phyloP scores from a whole-genome alignment of 1,284 basidiomycete species.

The Ceratobasidium sp. region DNA sequence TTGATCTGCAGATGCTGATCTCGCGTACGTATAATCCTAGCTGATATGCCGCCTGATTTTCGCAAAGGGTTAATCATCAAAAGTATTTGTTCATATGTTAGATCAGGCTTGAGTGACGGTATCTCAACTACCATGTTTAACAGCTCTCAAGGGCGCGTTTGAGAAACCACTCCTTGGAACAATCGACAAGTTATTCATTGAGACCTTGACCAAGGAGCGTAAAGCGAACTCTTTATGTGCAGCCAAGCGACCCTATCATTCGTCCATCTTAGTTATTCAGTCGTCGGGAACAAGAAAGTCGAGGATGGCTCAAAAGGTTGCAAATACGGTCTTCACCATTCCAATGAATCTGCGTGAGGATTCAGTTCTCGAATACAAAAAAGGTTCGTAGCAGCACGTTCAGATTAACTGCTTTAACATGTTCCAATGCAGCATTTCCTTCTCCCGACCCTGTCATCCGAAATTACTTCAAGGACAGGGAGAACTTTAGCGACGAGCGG shows the following conservation, averaged over 20 bases:
- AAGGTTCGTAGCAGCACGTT: neutral
- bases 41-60: neutral
- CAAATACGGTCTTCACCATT: neutral
- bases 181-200: neutral
- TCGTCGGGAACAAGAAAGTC: conserved; percentile 16
- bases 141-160: conserved; percentile 3
- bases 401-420: neutral
- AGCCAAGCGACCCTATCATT: neutral
- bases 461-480: neutral
- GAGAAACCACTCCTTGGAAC: neutral
- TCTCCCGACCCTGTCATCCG: neutral
- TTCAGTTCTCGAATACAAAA: neutral
- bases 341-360: conserved; percentile 6
- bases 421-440: neutral
- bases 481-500: neutral
- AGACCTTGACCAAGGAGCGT: neutral
- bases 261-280: conserved; percentile 18
- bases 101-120: neutral
- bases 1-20: neutral
- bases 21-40: neutral
- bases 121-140: neutral
- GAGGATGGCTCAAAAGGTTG: conserved; percentile 7
- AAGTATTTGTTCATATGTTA: no score
- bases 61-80: neutral
- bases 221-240: neutral